Evolutionary conservation across 73 alveolate species (phyloP), one percentile per base, ranked within the genome.

Genomic region (Paramecium sexaurelia): DNA sequence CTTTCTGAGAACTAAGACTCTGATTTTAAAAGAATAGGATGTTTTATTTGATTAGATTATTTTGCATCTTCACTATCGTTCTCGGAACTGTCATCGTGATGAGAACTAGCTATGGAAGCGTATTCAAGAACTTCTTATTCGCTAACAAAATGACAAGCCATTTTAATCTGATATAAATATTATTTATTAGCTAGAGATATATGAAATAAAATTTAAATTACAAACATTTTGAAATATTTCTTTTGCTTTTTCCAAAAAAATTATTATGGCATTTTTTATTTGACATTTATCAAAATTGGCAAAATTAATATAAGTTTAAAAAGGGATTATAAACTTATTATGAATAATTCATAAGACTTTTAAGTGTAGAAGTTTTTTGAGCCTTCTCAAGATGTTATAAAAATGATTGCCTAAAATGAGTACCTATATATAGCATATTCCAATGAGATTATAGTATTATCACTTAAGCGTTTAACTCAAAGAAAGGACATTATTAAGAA

Each of bases 51-150:
- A 61, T 32, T 29, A 10, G 24, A 4, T 32, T 26, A 26, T 32
- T 15, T 51, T 17, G 67, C 29, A 51, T 51, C 33, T 13, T 32
- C 83, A 13, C 83, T 61, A 10, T 61, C 47, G 11, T 61, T 32
- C 47, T 32, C 83, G 7, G 83, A 26, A 26, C 83, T 27, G 17
- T 61, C 47, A 61, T 61, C 83, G 3, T 26, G 43, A 29, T 61
- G 83, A 10, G 43, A 32, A 61, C 43, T 61, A 29, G 83, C 26
- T 20, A 61, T 61, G 4, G 83, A 61, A 32, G 83, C 83, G 26
- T 61, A 61, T 61, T 61, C 83, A 61, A 61, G 83, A 15, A 61
- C 83, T 61, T 61, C 83, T 61, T 61, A 61, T 29, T 61, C 83
- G 26, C 26, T 61, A 10, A 61, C 83, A 24, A 61, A 61, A 61